Conservation (phyloP, 2,329 filamentous ascomycete genomes). For the Cercospora zeae-maydis region DNA sequence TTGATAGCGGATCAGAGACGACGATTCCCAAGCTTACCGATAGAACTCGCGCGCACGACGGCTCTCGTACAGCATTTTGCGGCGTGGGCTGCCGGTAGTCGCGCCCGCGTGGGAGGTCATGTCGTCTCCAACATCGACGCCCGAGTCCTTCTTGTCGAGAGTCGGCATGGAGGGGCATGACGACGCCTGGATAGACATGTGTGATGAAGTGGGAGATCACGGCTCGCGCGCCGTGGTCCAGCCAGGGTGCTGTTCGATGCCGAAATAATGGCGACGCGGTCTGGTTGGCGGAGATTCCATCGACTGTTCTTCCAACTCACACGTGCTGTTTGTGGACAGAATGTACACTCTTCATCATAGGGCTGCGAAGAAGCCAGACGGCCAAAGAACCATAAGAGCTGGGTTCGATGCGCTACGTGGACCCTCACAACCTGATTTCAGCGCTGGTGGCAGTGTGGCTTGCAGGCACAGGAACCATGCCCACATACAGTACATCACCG, state of each 20-base stretch:
- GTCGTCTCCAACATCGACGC: conserved; percentile 15
- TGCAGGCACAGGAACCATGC: not conserved
- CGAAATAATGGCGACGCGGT: conserved; percentile 5
- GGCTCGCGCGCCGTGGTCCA: conserved; percentile 4
- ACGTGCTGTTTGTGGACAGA: not conserved
- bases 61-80: conserved; percentile 27
- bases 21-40: conserved; percentile 16
- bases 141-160: conserved; percentile 11
- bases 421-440: not conserved
- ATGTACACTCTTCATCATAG: not conserved
- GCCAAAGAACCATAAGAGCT: not conserved
- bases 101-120: conserved; percentile 10
- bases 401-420: not conserved
- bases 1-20: not conserved
- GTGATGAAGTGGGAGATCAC: conserved; percentile 3
- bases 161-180: conserved; percentile 10
- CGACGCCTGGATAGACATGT: conserved; percentile 4
- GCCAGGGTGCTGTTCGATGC: conserved; percentile 6
- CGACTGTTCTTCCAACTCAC: not conserved
- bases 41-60: conserved; percentile 35
- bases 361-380: not conserved
- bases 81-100: conserved; percentile 13
- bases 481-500: not conserved
- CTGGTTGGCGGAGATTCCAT: conserved; percentile 3
- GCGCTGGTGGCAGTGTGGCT: conserved; percentile 1